Conservation (phyloP, 1,139 yeast species). For the Arxiozyma telluris region DNA sequence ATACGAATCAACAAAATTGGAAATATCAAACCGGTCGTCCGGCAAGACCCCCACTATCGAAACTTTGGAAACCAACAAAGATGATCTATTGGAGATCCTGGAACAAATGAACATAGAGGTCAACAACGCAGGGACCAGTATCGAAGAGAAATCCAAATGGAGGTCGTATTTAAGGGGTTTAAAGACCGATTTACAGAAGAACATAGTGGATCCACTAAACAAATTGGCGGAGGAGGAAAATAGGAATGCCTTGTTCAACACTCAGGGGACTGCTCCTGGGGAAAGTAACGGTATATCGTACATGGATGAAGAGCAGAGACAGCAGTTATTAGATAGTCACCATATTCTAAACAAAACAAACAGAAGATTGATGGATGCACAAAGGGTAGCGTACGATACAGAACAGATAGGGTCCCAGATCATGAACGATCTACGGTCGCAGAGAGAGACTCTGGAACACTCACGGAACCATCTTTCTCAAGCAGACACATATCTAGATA, state of each 20-base stretch:
- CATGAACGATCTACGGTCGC: slow-evolving; percentile 79
- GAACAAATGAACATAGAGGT: slow-evolving; percentile 32
- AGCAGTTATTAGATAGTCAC: slow-evolving; percentile 68
- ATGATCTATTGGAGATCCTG: slow-evolving; percentile 17
- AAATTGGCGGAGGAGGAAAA: slow-evolving; percentile 22
- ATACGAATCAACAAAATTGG: slow-evolving; percentile 21
- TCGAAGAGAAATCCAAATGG: slow-evolving; percentile 19
- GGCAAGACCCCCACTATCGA: neutral
- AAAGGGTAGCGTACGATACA: slow-evolving; percentile 85
- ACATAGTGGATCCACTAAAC: slow-evolving; percentile 16
- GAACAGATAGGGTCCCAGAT: slow-evolving; percentile 89
- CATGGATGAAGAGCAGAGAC: slow-evolving; percentile 59
- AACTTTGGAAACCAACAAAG: neutral
- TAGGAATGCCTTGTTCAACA: slow-evolving; percentile 22
- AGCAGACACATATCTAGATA: slow-evolving; percentile 90
- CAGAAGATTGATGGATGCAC: slow-evolving; percentile 78
- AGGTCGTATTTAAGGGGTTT: slow-evolving; percentile 26
- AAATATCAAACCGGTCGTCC: slow-evolving; percentile 5
- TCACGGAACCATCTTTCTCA: slow-evolving; percentile 77
- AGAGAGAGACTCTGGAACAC: slow-evolving; percentile 82
- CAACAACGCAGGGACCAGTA: slow-evolving; percentile 16
- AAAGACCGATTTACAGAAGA: slow-evolving; percentile 18
- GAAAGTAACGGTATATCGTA: slow-evolving; percentile 1
- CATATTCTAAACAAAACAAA: slow-evolving; percentile 76
- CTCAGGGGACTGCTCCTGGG: neutral